Evolutionary conservation across 371 early-diverging fungal species (phyloP), one percentile per base, ranked within the genome.

Genomic region (Apophysomyces variabilis): DNA sequence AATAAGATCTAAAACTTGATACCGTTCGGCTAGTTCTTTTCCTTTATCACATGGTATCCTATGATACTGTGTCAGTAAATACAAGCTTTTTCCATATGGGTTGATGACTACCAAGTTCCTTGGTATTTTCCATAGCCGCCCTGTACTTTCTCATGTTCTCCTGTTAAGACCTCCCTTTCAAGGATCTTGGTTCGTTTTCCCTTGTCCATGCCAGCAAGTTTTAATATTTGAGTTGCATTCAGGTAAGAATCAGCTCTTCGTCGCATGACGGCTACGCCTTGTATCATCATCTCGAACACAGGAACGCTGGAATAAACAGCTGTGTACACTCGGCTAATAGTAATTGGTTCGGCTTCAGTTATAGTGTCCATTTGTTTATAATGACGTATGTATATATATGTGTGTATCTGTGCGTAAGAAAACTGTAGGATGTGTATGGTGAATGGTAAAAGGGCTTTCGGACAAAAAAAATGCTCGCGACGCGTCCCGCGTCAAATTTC

Each of bases 81-180:
- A 18, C 16, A 50, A 50, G 7, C 21, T 9, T 5, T 4, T 50
- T 26, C 3, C 32, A 50, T 1, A 21, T 21, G 21, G n/a, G 16
- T 47, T n/a, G n/a, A 21, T 0, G 9, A 9, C 5, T 83, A 92
- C 91, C 89, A 95, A 41, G 95, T 95, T 47, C 98, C 98, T 81
- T 97, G 96, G 74, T 94, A 97, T 83, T 96, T 96, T 38, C 99
- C 99, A 76, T 97, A 97, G 14, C 99, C 99, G 18, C 99, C 99
- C 79, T 97, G 97, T 7, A 98, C 92, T 79, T 97, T 97, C 69
- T 98, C 97, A 68, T 94, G 95, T 38, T 87, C 86, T 4, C 95
- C 96, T 35, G 78, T 77, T 57, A 92, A 77, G 5, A 96, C 88
- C 73, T 95, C 95, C 62, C 89, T 87, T 70, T 98, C 98, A 4